phyloP scores from a whole-genome alignment of 345 rosid genomes.

The Syzygium aromaticum region DNA sequence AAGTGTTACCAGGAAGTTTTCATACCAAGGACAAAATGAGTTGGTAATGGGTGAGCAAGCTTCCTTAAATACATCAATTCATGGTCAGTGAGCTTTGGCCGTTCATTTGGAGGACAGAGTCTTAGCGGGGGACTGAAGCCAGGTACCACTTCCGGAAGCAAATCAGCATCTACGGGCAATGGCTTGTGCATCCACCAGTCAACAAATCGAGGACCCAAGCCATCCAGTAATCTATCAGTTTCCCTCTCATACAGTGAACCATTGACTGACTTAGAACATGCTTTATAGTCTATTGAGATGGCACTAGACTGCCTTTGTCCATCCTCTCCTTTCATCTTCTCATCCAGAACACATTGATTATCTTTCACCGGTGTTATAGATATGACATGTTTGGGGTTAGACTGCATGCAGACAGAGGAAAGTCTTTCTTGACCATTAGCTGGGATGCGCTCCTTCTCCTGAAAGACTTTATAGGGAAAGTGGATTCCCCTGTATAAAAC shows the following conservation, averaged over 20 bases:
- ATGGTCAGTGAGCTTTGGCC: slow-evolving; percentile 39
- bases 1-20: not conserved
- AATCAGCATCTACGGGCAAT: slow-evolving; percentile 79
- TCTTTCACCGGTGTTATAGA: slow-evolving; percentile 1
- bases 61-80: slow-evolving; percentile 72
- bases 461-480: slow-evolving; percentile 3
- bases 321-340: slow-evolving; percentile 2
- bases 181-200: slow-evolving; percentile 98
- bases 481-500: slow-evolving; percentile 49
- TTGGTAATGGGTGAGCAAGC: slow-evolving; percentile 59
- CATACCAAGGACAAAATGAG: slow-evolving; percentile 87
- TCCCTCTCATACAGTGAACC: slow-evolving; percentile 70
- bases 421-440: not conserved
- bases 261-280: slow-evolving; percentile 13
- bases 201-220: slow-evolving; percentile 72
- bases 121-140: slow-evolving; percentile 64
- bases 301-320: slow-evolving; percentile 6
- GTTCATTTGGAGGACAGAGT: slow-evolving; percentile 48
- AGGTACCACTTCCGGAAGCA: slow-evolving; percentile 59
- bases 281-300: slow-evolving; percentile 6
- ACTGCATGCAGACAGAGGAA: not conserved
- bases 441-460: not conserved
- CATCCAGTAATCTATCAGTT: slow-evolving; percentile 74
- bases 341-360: not conserved
- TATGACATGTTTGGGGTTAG: not conserved